Base-by-base conservation (phyloP, 176 grass and related monocot species). In the Eragrostis curvula region DNA sequence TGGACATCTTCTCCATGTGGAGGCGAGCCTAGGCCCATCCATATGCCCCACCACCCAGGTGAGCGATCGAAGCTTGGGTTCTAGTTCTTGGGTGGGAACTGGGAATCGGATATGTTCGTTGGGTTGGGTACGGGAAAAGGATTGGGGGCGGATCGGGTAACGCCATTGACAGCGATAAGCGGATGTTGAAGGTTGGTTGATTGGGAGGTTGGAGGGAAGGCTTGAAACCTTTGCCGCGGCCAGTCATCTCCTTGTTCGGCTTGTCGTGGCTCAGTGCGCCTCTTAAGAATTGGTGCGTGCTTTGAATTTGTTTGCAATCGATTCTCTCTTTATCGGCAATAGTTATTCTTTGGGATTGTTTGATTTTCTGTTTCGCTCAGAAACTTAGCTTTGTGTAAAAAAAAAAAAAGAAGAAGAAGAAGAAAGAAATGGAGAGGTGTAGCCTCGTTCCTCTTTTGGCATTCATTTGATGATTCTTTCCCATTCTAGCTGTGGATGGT, bases 1-100 rank as follows among this genome's bases (percentile, higher is more conserved):
- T 17, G 7, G 10, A 13, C 55, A 8, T 83, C 79, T 64, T 88
- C 74, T 24, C 12, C 70, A 78, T 71, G 86, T 25, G 75, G 87
- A 73, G 81, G 61, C 43, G 71, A 27, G 14, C 21, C 63, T 87
- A 81, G 51, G 61, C 60, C 36, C 32, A 17, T 29, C 39, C 36
- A n/a, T 50, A 57, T 47, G 49, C 63, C 8, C 17, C 43, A 27
- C 1, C 21, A 11, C 30, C 68, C 57, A 84, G 75, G 86, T 84
- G 77, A 57, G 85, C 78, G 30, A 56, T 49, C 59, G 9, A 48
- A 79, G 68, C 68, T 57, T 72, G 56, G n/a, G 72, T 14, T 14
- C 15, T 76, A 7, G 49, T 72, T 60, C 21, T 81, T 81, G 67
- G 50, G 23, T 79, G 67, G 56, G 65, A 52, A 21, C 40, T 6